Evolutionary conservation across 208 protist species (phyloP), one percentile per base, ranked within the genome.

Genomic region (Leishmania braziliensis): DNA sequence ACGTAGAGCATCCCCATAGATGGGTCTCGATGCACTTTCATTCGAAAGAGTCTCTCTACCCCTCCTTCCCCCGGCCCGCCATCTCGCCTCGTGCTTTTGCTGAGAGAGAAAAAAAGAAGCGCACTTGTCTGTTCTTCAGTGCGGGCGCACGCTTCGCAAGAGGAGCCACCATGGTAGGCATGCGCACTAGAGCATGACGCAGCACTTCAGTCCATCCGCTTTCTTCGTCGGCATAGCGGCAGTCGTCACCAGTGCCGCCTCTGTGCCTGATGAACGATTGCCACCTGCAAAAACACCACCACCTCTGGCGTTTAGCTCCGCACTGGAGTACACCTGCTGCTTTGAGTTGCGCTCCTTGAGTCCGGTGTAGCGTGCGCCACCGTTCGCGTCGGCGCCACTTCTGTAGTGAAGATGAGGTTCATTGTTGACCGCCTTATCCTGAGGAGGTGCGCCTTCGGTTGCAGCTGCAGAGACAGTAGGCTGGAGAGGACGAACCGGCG

Each of bases 131-230:
- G 16, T 46, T 10, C 8, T 33, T 14, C 39, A 43, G 62, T 5
- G 62, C 39, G 12, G 4, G 20, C 20, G 66, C 2, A 14, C 36
- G 66, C 0, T 48, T 48, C 12, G 20, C 46, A 73, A 33, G 69
- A 53, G 39, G 29, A 5, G 33, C 23, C 1, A 6, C 23, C 8
- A 10, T 14, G 10, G 69, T 10, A 16, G 29, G 29, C 8, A 36
- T 50, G 51, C 29, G 2, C 72, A 0, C 48, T 63, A 84, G 33
- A 80, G n/a, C 69, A 84, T 84, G 70, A 48, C 56, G 50, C 81
- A 84, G 69, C 81, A 84, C 70, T 80, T 80, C 50, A 36, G 26
- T n/a, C 53, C 63, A 1, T 39, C 66, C 8, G 66, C 62, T n/a
- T 84, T 80, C 54, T n/a, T 46, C 29, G 23, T 23, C 3, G 74